A percentile compares a stretch with the other conserved stretches of the same genome.
Evolutionary conservation across 257 asterid species (phyloP).

Genomic region (Orobanche coerulescens): DNA sequence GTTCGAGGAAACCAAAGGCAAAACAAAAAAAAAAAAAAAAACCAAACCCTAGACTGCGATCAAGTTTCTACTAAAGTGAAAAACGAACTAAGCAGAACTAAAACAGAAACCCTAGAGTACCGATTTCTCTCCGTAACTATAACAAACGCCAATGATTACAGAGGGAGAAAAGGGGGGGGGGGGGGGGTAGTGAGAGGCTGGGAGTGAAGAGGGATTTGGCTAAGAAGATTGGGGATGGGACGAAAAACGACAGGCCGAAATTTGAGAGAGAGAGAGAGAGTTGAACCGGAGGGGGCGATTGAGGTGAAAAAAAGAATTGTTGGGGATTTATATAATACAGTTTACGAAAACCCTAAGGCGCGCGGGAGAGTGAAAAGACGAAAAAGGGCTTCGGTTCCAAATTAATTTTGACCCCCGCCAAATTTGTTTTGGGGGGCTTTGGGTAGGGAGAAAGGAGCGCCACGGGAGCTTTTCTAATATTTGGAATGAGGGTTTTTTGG

Average conservation of each 20-base stretch:
- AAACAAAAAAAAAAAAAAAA: neutral
- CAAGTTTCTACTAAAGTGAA: neutral
- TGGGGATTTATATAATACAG: constrained; percentile 38
- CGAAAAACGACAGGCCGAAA: constrained; percentile 27
- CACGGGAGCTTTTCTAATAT: neutral
- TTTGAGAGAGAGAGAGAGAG: constrained; percentile 29
- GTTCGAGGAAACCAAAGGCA: neutral
- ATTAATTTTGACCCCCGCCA: constrained; percentile 38
- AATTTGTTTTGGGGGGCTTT: constrained; percentile 12
- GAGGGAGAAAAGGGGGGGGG: constrained; percentile 7
- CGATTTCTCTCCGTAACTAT: neutral
- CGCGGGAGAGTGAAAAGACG: constrained; percentile 42
- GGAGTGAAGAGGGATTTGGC: constrained; percentile 25
- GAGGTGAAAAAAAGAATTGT: constrained; percentile 25
- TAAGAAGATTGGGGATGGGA: constrained; percentile 23
- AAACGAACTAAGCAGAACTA: neutral
- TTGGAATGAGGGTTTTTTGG: constrained; percentile 23
- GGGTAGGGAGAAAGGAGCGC: constrained; percentile 26
- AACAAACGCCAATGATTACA: neutral
- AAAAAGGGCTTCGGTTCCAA: constrained; percentile 20
- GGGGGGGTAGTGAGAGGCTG: constrained; percentile 19
- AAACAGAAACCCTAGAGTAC: neutral
- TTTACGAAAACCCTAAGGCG: constrained; percentile 77
- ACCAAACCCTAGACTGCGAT: constrained; percentile 6
- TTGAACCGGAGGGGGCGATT: constrained; percentile 35